Conservation (phyloP, 495 filamentous ascomycete genomes). For the Aspergillus bridgeri region DNA sequence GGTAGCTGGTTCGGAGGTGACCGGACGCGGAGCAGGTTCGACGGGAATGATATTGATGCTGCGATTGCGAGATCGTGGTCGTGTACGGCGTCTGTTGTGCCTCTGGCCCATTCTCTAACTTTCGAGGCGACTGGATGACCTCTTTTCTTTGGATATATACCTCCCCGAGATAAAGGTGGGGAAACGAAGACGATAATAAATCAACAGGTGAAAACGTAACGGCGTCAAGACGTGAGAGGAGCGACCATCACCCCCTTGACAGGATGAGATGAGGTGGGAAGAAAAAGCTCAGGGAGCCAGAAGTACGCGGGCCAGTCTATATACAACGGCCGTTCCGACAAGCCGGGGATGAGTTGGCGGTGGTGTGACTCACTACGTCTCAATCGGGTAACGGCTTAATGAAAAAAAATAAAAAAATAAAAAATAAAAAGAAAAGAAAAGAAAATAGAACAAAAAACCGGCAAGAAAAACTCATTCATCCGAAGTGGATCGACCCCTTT, state of each 20-base stretch:
- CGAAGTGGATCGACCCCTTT: conserved; percentile 15
- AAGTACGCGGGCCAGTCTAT: neutral
- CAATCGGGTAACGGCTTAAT: conserved; percentile 16
- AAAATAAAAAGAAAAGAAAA: neutral
- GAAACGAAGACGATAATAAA: no score
- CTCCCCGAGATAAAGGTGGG: no score
- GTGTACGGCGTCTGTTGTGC: conserved; percentile 47
- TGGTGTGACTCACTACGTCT: conserved; percentile 29
- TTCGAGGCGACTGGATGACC: conserved; percentile 2
- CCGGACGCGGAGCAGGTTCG: conserved; percentile 13
- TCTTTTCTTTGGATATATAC: conserved; percentile 4
- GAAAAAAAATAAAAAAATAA: neutral
- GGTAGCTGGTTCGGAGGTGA: conserved; percentile 9
- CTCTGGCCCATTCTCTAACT: conserved; percentile 43
- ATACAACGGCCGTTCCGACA: conserved; percentile 14
- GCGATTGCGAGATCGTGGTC: conserved; percentile 39
- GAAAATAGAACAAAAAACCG: conserved; percentile 1
- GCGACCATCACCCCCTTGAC: conserved; percentile 44
- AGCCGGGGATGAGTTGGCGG: conserved; percentile 15
- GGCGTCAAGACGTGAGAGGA: conserved; percentile 25
- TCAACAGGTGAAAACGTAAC: conserved; percentile 13
- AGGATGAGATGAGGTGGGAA: conserved; percentile 44
- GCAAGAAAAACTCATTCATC: conserved; percentile 8
- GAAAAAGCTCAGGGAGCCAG: conserved; percentile 7
- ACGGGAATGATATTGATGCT: conserved; percentile 16